Base-by-base conservation (phyloP, 164 flowering plant species). In the Pachysandra terminalis region DNA sequence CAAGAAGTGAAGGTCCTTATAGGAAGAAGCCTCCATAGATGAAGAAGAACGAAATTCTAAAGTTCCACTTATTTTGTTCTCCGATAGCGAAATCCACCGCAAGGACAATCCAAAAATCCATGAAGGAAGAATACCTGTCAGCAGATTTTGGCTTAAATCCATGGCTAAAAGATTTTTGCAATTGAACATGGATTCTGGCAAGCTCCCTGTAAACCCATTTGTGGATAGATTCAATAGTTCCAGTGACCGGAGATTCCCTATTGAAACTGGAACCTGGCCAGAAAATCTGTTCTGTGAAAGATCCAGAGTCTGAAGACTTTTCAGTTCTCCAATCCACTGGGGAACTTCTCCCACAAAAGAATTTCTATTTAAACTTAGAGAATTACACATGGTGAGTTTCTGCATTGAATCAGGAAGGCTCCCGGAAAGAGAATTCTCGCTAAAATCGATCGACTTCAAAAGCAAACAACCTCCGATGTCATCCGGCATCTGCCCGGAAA, bases 271-370 rank as follows among this genome's bases (percentile, higher is more conserved):
- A 56, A 91, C 66, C 70, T 63, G 62, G 58, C 98, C 96, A 10
- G 90, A 80, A 71, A 93, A 85, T 22, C 67, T 76, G 71, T 96
- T 96, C 24, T 55, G 56, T 0, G 99, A 96, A 69, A 96, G 80
- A 84, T 96, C 99, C 77, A 96, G 71, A 56, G 59, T 80, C 68
- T 87, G 82, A 16, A 96, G 88, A 70, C 81, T 78, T 62, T 68
- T 77, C 87, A 96, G 71, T 48, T 82, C 86, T 68, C 96, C 93
- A 74, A 96, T 81, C 95, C 96, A 89, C 14, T 74, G 69, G 0
- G 95, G 98, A 68, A 93, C 53, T 58, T 78, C 85, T 19, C 97
- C 95, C 0, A 58, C 49, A 17, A 96, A 77, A 12, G 66, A 74
- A 77, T 95, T 95, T 32, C 71, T 75, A 13, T 75, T 72, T 58